Percentiles rank a stretch among this genome's conserved stretches.
Evolutionary conservation across 2,329 filamentous ascomycete genomes (phyloP).

Genomic region (Apiospora hydei): DNA sequence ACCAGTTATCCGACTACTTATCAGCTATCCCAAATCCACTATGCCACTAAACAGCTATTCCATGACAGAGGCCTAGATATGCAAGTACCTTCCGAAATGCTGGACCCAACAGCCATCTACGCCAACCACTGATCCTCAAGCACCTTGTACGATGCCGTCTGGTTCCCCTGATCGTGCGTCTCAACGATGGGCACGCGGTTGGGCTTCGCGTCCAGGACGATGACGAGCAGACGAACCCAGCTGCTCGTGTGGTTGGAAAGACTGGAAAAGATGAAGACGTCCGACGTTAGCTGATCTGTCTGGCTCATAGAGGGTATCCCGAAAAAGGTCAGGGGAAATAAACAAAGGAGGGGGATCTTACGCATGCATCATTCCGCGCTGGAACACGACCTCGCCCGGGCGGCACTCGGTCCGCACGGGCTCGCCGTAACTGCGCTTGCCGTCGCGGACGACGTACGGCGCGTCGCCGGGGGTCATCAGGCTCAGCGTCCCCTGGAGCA

Average conservation of each 20-base stretch:
- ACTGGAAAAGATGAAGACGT: conserved; percentile 25
- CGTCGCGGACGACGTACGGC: conserved; percentile 36
- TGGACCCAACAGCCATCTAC: not conserved
- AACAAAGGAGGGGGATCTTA: conserved; percentile 34
- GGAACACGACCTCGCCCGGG: conserved; percentile 40
- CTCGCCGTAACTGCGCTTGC: conserved; percentile 37
- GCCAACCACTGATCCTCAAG: conserved; percentile 1
- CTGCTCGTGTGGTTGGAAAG: conserved; percentile 39
- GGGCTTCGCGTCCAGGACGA: conserved; percentile 36
- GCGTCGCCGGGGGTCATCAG: conserved; percentile 37
- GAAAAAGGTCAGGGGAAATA: not conserved
- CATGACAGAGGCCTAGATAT: too few species aligned
- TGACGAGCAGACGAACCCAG: conserved; percentile 37
- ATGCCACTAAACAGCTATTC: too few species aligned
- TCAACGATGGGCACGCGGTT: conserved; percentile 35
- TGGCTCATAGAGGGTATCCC: not conserved
- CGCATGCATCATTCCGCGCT: conserved; percentile 43
- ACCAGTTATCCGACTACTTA: too few species aligned
- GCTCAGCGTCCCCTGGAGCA: conserved; percentile 39
- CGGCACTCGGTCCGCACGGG: conserved; percentile 38
- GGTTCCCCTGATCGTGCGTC: not conserved
- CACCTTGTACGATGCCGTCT: not conserved
- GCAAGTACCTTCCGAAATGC: too few species aligned
- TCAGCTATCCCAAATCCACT: too few species aligned
- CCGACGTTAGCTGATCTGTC: not conserved